These are phyloP conservation scores for Wallacemonas rigidus DNA, from an alignment of 208 protist genomes.

Conservation along the genomic window DNA sequence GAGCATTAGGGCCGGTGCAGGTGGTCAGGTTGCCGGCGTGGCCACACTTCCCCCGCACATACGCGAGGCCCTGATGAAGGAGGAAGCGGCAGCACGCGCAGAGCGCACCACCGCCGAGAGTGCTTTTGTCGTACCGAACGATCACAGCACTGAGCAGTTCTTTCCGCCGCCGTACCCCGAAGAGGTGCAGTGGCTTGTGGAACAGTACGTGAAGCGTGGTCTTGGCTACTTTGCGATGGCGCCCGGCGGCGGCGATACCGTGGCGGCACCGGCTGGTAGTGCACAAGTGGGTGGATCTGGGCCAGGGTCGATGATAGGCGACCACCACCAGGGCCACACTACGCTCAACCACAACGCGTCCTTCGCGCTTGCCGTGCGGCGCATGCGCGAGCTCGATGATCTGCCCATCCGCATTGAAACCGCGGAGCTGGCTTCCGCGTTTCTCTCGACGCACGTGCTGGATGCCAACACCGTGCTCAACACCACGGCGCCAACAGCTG, in stretches of 20 bases:
- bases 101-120: background rate
- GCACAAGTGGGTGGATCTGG: too few species aligned
- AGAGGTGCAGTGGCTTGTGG: slow-evolving; percentile 48
- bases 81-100: background rate
- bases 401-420: background rate
- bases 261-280: background rate
- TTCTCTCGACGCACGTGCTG: background rate
- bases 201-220: slow-evolving; percentile 52
- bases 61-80: background rate
- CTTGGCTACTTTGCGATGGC: slow-evolving; percentile 25
- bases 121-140: slow-evolving; percentile 23
- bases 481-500: background rate
- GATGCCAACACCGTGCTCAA: slow-evolving; percentile 1
- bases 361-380: slow-evolving; percentile 23
- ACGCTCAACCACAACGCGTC: slow-evolving; percentile 9
- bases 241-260: background rate
- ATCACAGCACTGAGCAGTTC: slow-evolving; percentile 36
- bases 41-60: background rate
- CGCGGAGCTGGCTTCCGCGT: background rate
- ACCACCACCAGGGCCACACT: background rate
- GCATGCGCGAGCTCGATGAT: slow-evolving; percentile 27
- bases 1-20: background rate
- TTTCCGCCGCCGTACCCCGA: slow-evolving; percentile 29
- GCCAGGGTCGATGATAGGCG: background rate
- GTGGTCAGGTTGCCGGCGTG: background rate